phyloP scores from a whole-genome alignment of 495 filamentous ascomycete genomes.

The Zalerion maritima region DNA sequence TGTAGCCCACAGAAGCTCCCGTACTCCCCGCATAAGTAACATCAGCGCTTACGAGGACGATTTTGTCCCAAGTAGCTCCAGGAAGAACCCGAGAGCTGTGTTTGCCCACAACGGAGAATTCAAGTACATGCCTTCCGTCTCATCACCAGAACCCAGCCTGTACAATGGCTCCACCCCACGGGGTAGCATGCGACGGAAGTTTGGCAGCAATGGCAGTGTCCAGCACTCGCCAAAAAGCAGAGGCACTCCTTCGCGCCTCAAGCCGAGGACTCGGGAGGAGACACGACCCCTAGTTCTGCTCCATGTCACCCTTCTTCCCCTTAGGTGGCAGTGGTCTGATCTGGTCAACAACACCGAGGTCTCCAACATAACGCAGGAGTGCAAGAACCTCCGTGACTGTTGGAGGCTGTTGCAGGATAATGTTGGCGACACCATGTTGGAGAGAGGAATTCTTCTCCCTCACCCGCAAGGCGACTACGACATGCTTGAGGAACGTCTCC shows the following conservation, averaged over 20 bases:
- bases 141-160: slow-evolving; percentile 41
- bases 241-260: slow-evolving; percentile 36
- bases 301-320: slow-evolving; percentile 69
- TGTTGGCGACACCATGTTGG: slow-evolving; percentile 59
- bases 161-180: slow-evolving; percentile 31
- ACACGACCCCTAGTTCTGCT: slow-evolving; percentile 63
- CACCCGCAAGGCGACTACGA: slow-evolving; percentile 88
- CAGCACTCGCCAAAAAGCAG: slow-evolving; percentile 47
- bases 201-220: slow-evolving; percentile 23
- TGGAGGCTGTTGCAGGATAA: slow-evolving; percentile 67
- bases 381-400: slow-evolving; percentile 45
- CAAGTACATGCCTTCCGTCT: too few relatives aligned
- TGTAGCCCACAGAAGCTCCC: slow-evolving; percentile 7
- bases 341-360: slow-evolving; percentile 25
- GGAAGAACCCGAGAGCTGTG: slow-evolving; percentile 38
- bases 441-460: slow-evolving; percentile 71
- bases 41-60: slow-evolving; percentile 27
- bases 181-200: too few relatives aligned
- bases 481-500: slow-evolving; percentile 76
- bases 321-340: slow-evolving; percentile 53
- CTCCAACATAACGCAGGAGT: slow-evolving; percentile 36
- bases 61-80: slow-evolving; percentile 24
- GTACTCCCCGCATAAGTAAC: slow-evolving; percentile 28
- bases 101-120: slow-evolving; percentile 65
- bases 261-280: slow-evolving; percentile 31